Conservation (phyloP, 2,329 filamentous ascomycete species). For the Cladosporium sp. region DNA sequence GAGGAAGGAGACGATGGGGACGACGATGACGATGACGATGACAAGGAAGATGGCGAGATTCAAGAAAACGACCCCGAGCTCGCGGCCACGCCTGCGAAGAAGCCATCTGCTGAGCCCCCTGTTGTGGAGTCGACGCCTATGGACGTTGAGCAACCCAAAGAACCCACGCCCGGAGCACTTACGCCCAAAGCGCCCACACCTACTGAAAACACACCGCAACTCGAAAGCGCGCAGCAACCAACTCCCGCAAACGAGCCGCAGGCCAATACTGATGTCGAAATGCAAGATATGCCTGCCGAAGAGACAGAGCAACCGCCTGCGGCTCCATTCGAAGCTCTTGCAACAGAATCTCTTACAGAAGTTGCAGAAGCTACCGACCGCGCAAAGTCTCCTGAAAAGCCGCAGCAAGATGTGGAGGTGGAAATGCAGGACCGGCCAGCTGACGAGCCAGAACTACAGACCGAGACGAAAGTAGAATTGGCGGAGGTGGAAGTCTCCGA, state of each 20-base stretch:
- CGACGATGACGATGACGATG: constrained; percentile 41
- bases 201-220: background rate
- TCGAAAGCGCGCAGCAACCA: background rate
- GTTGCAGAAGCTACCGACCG: too few relatives aligned
- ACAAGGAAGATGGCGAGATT: constrained; percentile 34
- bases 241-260: background rate
- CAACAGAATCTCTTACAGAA: too few relatives aligned
- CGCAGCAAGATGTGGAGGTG: background rate
- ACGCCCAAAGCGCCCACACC: background rate
- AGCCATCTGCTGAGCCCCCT: constrained; percentile 13
- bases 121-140: background rate
- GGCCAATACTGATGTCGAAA: constrained; percentile 1
- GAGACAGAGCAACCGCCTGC: background rate
- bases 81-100: constrained; percentile 16
- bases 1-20: constrained; percentile 46
- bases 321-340: background rate
- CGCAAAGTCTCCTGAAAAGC: background rate
- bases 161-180: background rate
- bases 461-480: background rate
- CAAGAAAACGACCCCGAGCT: constrained; percentile 27
- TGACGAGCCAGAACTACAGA: background rate
- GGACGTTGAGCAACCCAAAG: background rate
- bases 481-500: background rate
- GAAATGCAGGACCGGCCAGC: constrained; percentile 5
- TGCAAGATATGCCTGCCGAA: constrained; percentile 1